These are phyloP conservation scores for Euphorbia pulcherrima DNA, from an alignment of 345 rosid genomes.

Conservation along the genomic window DNA sequence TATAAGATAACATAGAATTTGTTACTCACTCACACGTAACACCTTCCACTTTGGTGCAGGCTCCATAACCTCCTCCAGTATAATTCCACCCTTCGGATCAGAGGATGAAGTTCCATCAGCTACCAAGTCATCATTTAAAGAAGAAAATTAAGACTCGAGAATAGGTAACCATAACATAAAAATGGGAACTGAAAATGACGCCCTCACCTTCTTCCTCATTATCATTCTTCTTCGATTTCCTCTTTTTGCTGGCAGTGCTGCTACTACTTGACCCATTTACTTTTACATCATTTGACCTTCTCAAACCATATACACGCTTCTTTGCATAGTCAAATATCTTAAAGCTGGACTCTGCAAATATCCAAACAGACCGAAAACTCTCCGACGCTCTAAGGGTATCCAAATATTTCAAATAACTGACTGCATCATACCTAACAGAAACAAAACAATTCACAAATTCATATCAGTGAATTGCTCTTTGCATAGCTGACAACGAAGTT, in stretches of 20 bases:
- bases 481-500: neutral
- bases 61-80: conserved; percentile 71
- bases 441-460: conserved; percentile 13
- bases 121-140: conserved; percentile 26
- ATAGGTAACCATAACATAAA: neutral
- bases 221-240: conserved; percentile 44
- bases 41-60: conserved; percentile 98
- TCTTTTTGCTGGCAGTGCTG: conserved; percentile 47
- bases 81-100: conserved; percentile 34
- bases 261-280: conserved; percentile 36
- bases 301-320: conserved; percentile 77
- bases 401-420: conserved; percentile 91
- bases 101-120: conserved; percentile 42
- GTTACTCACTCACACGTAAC: conserved; percentile 96
- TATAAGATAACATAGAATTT: conserved; percentile 32
- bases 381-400: conserved; percentile 89
- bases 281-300: conserved; percentile 49
- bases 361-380: conserved; percentile 98
- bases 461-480: neutral
- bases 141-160: conserved; percentile 7
- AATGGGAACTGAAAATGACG: neutral
- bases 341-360: conserved; percentile 96
- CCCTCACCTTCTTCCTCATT: conserved; percentile 43
- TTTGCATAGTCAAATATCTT: conserved; percentile 95
- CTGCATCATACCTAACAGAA: conserved; percentile 87